A percentile compares a stretch with the other conserved stretches of the same genome.
Evolutionary conservation across 2,329 filamentous ascomycete species (phyloP).

Genomic region (Shiraia sp.): DNA sequence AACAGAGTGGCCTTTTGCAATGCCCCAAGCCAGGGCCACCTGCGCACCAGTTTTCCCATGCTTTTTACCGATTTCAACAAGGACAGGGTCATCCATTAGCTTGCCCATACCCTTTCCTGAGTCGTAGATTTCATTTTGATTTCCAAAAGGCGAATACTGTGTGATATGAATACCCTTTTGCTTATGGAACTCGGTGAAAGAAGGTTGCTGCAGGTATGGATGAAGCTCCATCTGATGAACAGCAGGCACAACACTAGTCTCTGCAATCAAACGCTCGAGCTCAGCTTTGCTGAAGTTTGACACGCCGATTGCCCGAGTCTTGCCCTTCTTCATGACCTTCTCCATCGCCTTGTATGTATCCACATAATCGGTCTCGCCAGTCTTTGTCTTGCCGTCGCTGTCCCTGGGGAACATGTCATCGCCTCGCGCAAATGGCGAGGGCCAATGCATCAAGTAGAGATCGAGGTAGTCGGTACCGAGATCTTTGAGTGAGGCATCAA

Average conservation of each 20-base stretch:
- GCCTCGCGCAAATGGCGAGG: slow-evolving; percentile 81
- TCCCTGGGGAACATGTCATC: slow-evolving; percentile 59
- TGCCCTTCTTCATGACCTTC: slow-evolving; percentile 38
- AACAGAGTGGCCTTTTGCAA: slow-evolving; percentile 59
- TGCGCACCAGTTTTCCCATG: slow-evolving; percentile 77
- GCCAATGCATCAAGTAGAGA: slow-evolving; percentile 76
- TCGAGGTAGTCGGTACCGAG: slow-evolving; percentile 86
- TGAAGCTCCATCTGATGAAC: slow-evolving; percentile 40
- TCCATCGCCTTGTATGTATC: slow-evolving; percentile 48
- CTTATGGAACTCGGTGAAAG: slow-evolving; percentile 31
- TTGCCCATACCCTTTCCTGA: slow-evolving; percentile 33
- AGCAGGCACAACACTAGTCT: slow-evolving; percentile 30
- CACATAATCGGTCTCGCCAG: slow-evolving; percentile 31
- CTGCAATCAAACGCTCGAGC: slow-evolving; percentile 58
- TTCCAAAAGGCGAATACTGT: slow-evolving; percentile 41
- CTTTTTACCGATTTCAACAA: slow-evolving; percentile 67
- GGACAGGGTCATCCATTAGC: slow-evolving; percentile 60
- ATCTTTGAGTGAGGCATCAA: slow-evolving; percentile 74
- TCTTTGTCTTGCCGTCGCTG: slow-evolving; percentile 30
- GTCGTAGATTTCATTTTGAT: slow-evolving; percentile 40
- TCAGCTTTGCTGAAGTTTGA: slow-evolving; percentile 40
- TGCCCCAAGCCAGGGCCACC: slow-evolving; percentile 84
- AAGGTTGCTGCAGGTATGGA: slow-evolving; percentile 34
- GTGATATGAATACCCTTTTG: slow-evolving; percentile 38
- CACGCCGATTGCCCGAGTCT: slow-evolving; percentile 37